Evolutionary conservation across 2,329 filamentous ascomycete genomes (phyloP).

Genomic region (Hypoxylon sp.): DNA sequence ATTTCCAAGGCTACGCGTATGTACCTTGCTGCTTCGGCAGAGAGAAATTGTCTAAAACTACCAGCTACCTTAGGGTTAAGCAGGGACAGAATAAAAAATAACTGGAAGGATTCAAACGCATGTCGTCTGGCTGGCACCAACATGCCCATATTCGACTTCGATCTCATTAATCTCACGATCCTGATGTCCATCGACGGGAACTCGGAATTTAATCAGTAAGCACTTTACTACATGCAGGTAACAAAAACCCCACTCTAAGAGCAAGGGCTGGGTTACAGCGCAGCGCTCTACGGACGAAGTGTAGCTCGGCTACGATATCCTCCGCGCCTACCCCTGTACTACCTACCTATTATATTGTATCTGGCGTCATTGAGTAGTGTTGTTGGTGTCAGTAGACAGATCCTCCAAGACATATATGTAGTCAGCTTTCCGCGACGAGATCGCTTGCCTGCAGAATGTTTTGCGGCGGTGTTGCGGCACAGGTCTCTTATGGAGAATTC

Average conservation of each 20-base stretch:
- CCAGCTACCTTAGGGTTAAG: constrained; percentile 16
- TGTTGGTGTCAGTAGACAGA: constrained; percentile 3
- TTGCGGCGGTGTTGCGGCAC: constrained; percentile 28
- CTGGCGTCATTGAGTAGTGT: constrained; percentile 9
- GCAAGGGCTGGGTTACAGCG: constrained; percentile 17
- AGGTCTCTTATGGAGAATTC: constrained; percentile 8
- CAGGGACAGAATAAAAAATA: constrained; percentile 21
- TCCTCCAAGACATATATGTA: constrained; percentile 17
- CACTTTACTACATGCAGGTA: constrained; percentile 32
- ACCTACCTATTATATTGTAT: constrained; percentile 8
- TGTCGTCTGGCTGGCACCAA: constrained; percentile 2
- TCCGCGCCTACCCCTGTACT: neutral
- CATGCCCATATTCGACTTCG: constrained; percentile 4
- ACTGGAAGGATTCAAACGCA: constrained; percentile 23
- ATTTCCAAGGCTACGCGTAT: constrained; percentile 19
- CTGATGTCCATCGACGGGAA: constrained; percentile 7
- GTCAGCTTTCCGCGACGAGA: constrained; percentile 29
- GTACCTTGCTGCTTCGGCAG: constrained; percentile 10
- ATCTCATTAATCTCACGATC: constrained; percentile 16
- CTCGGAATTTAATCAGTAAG: constrained; percentile 24
- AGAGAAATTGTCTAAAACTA: neutral
- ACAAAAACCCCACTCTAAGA: constrained; percentile 7
- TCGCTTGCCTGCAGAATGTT: constrained; percentile 16
- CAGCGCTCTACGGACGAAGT: constrained; percentile 15
- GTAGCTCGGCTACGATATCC: constrained; percentile 8